phyloP scores from a whole-genome alignment of 495 filamentous ascomycete species.

The Penicillium manginii region DNA sequence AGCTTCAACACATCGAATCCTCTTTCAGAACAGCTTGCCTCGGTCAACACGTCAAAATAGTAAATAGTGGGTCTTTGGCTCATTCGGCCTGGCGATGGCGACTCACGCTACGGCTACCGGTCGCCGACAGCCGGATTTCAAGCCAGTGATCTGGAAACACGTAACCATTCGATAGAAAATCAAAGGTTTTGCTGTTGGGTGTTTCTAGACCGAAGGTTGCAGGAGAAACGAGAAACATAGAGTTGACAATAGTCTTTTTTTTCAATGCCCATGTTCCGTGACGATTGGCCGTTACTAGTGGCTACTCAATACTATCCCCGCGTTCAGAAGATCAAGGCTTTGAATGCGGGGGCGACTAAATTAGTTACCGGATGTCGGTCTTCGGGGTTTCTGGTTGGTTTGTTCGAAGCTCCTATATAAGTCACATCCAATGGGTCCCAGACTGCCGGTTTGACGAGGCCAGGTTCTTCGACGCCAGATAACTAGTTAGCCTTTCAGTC shows the following conservation, averaged over 20 bases:
- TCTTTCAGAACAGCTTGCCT: not conserved
- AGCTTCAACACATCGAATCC: too few relatives aligned
- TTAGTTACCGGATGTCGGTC: not conserved
- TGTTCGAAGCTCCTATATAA: not conserved
- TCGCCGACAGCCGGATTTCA: not conserved
- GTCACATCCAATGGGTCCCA: too few relatives aligned
- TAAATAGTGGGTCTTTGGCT: not conserved
- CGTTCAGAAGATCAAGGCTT: not conserved
- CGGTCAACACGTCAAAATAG: not conserved
- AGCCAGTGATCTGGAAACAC: not conserved
- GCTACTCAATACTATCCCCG: not conserved
- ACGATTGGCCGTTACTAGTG: not conserved
- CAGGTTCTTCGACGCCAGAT: too few relatives aligned
- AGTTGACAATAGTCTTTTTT: not conserved
- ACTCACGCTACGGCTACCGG: not conserved
- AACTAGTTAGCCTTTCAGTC: too few relatives aligned
- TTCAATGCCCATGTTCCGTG: not conserved
- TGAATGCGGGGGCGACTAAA: not conserved
- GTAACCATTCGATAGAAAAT: too few relatives aligned
- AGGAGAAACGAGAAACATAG: not conserved
- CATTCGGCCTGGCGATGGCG: not conserved
- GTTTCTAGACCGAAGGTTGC: too few relatives aligned
- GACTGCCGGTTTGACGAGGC: too few relatives aligned
- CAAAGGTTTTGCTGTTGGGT: too few relatives aligned
- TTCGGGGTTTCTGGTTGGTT: not conserved